phyloP scores from a whole-genome alignment of 345 rosid species.

The Acer campestre region DNA sequence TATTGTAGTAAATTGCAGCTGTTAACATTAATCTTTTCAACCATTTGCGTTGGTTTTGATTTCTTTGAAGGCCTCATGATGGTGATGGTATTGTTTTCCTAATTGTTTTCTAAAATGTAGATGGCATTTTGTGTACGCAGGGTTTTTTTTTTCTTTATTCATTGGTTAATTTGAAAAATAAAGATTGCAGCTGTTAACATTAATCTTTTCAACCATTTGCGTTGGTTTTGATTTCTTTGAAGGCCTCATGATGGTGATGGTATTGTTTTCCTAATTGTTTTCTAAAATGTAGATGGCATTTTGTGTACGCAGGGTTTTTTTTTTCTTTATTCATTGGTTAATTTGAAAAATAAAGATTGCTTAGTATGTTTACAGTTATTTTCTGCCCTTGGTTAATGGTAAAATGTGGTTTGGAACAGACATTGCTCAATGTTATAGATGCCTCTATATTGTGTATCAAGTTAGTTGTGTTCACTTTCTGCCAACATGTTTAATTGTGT shows the following conservation, averaged over 20 bases:
- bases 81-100: not conserved
- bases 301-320: not conserved
- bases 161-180: not conserved
- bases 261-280: not conserved
- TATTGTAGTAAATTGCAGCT: not conserved
- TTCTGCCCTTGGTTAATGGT: not conserved
- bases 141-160: not conserved
- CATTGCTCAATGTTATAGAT: not conserved
- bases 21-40: not conserved
- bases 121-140: not conserved
- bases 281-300: not conserved
- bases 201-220: not conserved
- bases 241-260: not conserved
- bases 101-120: constrained; percentile 1
- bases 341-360: not conserved
- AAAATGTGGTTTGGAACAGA: not conserved
- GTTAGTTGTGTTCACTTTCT: not conserved
- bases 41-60: not conserved
- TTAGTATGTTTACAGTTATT: not conserved
- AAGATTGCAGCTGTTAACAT: too few relatives aligned
- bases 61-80: not conserved
- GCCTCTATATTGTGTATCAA: not conserved
- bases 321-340: not conserved
- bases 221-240: not conserved
- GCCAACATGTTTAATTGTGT: not conserved